Base-by-base conservation (phyloP, 129 eudicot species). In the Flaveria robusta region DNA sequence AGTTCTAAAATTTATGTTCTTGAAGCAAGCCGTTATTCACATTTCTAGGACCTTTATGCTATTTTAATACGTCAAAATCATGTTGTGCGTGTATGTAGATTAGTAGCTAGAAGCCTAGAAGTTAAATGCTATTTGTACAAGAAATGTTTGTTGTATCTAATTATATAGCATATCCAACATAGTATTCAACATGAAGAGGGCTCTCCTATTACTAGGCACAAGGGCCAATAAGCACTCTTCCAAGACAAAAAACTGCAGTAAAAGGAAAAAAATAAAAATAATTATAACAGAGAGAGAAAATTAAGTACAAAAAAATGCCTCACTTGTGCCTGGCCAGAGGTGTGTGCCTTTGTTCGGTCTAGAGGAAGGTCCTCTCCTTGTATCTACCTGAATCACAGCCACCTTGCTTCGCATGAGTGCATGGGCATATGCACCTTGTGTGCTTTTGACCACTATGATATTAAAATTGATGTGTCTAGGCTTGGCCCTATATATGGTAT, bases 261-360 rank as follows among this genome's bases (percentile, higher is more conserved):
- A 23, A 24, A 60, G 66, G 41, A 60, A 60, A 60, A 60, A 60
- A 60, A 4, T 24, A 11, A 60, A 59, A 13, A 60, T 60, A 60
- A 12, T 13, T 26, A 24, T 24, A 60, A 60, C n/a, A 4, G n/a
- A 37, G 9, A 60, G 26, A 13, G 31, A 26, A 24, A 60, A 20
- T 8, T 20, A 56, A 8, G 59, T 51, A 18, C 7, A 49, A 51
- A 47, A 47, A n/a, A 51, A 51, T 15, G 59, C 23, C 22, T 18
- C 9, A 47, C 52, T 47, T 47, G 18, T 15, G 16, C 7, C 6
- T 3, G 18, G 52, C 52, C 52, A 47, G 52, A 47, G 59, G 59
- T 51, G 59, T 15, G 14, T 10, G 31, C 64, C 31, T 56, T 13
- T 20, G 64, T 20, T 56, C 14, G 1, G 16, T 14, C n/a, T 51